These are phyloP conservation scores for maize (Zea mays) DNA, from an alignment of 176 grass and related monocot genomes.

Conservation along the genomic window Zm-B73-REFERENCE-NAM-5.0 NC_050104.1:142601501-142602000, in stretches of 20 bases:
- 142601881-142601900: constrained; percentile 5
- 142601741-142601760: constrained; percentile 41
- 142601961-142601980: constrained; percentile 22
- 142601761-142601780: constrained; percentile 36
- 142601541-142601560: constrained; percentile 53
- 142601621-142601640: constrained; percentile 64
- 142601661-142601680: constrained; percentile 58
- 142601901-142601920: constrained; percentile 27
- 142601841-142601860: constrained; percentile 27
- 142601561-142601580: constrained; percentile 86
- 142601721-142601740: constrained; percentile 76
- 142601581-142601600: constrained; percentile 70
- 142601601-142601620: constrained; percentile 66
- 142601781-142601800: constrained; percentile 36
- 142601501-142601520: constrained; percentile 53
- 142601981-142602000: not conserved
- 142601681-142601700: constrained; percentile 60
- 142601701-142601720: constrained; percentile 62
- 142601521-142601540: constrained; percentile 55
- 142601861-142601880: constrained; percentile 41
- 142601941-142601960: not conserved
- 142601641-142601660: constrained; percentile 50
- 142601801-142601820: constrained; percentile 38
- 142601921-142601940: constrained; percentile 5
- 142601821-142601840: constrained; percentile 9